Evolutionary conservation across 2,329 filamentous ascomycete species (phyloP), one percentile per base, ranked within the genome.

Genomic region (Aspergillus cejpii): DNA sequence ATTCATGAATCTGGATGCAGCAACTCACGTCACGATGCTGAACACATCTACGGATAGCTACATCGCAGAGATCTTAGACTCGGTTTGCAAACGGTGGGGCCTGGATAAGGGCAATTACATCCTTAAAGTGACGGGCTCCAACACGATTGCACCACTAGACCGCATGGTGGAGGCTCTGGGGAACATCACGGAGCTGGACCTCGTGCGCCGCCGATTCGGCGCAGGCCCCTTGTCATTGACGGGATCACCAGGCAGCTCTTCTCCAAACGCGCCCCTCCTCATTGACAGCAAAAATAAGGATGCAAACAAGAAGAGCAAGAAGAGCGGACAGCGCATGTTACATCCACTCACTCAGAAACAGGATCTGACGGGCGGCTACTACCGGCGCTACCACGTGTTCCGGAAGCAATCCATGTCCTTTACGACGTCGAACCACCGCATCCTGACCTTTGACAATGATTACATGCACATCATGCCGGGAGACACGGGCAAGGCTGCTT

Each of bases 401-500:
- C 77, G 80, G 54, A 82, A 83, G 60, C 79, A 83, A 55, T 77
- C 80, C 21, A 80, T 83, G 68, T 79, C 77, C 2, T 83, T 84
- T 51, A 76, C 79, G 0, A 75, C 77, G 5, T 77, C 76, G 3
- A 79, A 79, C 39, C 75, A 79, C 15, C 74, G 78, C 31, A 77
- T 80, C 10, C 65, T 84, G 17, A 76, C 79, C 6, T 77, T 84
- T 40, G 80, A 83, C 52, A 79, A 77, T 41, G 80, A 84, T 53
- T 82, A 81, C 58, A 76, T 84, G 63, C 79, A 83, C 59, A 79
- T 83, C 50, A 77, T 83, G 69, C 79, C 80, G 5, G 65, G 64
- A 2, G 72, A 74, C 31, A 69, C 70, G 3, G 75, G 74, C n/a
- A 80, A 78, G 53, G 73, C 74, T 4, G 61, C 69, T 4, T 75